Evolutionary conservation across 1,284 basidiomycete genomes (phyloP), one percentile per base, ranked within the genome.

Genomic region (Papiliotrema laurentii): DNA sequence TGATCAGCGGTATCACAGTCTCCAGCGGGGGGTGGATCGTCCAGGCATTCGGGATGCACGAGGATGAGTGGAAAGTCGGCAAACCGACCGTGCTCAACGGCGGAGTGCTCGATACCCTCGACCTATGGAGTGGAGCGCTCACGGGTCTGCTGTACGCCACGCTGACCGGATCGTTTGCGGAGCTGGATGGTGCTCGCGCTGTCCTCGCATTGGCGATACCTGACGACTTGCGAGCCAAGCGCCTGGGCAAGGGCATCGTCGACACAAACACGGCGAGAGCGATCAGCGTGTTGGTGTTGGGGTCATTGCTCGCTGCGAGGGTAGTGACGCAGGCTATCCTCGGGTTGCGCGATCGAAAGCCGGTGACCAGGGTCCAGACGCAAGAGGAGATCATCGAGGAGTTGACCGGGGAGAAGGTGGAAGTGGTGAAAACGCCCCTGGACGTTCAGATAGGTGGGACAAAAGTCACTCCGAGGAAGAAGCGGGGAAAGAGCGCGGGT

Each of bases 21-120:
- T 54, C 57, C 14, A 60, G 58, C 14, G 71, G 69, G 13, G 66
- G 68, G 2, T 59, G 63, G 50, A 27, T 68, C n/a, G 60, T 65
- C 10, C 57, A 59, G 25, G 27, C 49, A 0, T 48, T 71, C 38
- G 61, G 67, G 2, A 39, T 70, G 24, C 42, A 51, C 31, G 49
- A 61, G 19, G 45, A 45, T 5, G 35, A 52, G 3, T 72, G 68
- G 68, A 45, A 45, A n/a, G 35, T 66, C 7, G 54, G 54, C 13
- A 49, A 49, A 13, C 71, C 71, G 1, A 34, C 48, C 0, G 36
- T 68, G 11, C 53, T 73, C 11, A 51, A 55, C 19, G 64, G 64
- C 13, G 64, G 66, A 4, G 33, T 62, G 13, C 41, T 61, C 19
- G 53, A 44, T 22, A 71, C 67, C 4, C 52, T 70, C 11, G 71